Evolutionary conservation across 495 filamentous ascomycete genomes (phyloP), one percentile per base, ranked within the genome.

Genomic region (Penicillium bialowiezense): DNA sequence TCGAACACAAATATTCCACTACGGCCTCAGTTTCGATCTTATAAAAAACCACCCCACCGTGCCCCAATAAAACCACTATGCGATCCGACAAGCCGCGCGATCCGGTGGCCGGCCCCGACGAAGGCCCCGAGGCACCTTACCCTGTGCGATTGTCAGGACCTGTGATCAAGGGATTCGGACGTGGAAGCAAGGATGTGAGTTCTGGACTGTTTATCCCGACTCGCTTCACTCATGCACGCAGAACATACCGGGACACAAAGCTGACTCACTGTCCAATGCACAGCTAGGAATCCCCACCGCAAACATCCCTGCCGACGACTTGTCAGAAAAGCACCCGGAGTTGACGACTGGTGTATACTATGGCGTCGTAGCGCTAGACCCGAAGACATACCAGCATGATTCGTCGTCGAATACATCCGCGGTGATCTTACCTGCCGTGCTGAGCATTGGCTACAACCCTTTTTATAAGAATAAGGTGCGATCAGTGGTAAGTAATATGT

Each of bases 391-490:
- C 20, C 42, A 38, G 41, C 47, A 19, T 43, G 41, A 26, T 33
- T 37, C 5, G 44, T n/a, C 18, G 41, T 38, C 51, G 45, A 40
- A 20, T 39, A 26, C 40, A 41, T 5, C 50, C n/a, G 69, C 72
- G 31, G 70, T 67, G 34, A 72, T 96, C 15, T 88, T 85, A 65
- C 89, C 89, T 0, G 95, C 95, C 73, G 92, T 96, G 41, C 84
- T 98, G 85, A 87, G 82, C 31, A 92, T 98, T 41, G 91, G 92
- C n/a, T 96, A 88, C 76, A 96, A 96, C 61, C 90, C 91, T 0
- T 95, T 89, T 68, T 96, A 95, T 72, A 91, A 90, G 64, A 96
- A 97, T 67, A 79, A 79, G 18, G 81, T 86, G 32, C 78, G 89
- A 15, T 86, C 80, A 32, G 88, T 92, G 56, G 78, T 79, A 65